A percentile compares a stretch with the other conserved stretches of the same genome.
Evolutionary conservation across 306 rosid species (phyloP).

Genomic region (Gillenia trifoliata): DNA sequence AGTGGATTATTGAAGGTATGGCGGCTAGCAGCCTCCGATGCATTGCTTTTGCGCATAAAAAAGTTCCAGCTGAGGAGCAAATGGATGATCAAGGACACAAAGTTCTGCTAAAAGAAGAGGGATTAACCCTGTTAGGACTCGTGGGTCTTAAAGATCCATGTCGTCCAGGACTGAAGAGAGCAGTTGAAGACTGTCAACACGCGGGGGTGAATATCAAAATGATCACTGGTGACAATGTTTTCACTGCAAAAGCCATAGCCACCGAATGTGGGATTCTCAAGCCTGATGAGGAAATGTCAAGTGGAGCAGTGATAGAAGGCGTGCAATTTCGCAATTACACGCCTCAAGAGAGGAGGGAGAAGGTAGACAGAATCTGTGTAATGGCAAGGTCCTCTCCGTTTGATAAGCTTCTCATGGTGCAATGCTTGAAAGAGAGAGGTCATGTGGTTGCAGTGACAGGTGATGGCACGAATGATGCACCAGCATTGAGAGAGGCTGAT

Average conservation of each 20-base stretch:
- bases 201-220: constrained; percentile 32
- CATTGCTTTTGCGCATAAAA: constrained; percentile 35
- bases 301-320: neutral
- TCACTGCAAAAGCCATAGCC: constrained; percentile 35
- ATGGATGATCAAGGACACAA: neutral
- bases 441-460: neutral
- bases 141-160: constrained; percentile 37
- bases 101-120: constrained; percentile 10
- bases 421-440: neutral
- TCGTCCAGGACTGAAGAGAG: constrained; percentile 24
- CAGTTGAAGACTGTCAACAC: constrained; percentile 25
- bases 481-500: constrained; percentile 35
- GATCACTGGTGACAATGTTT: constrained; percentile 39
- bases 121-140: constrained; percentile 21
- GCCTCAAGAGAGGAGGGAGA: neutral
- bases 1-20: constrained; percentile 34
- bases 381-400: neutral
- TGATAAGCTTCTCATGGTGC: neutral
- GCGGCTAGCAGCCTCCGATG: constrained; percentile 35
- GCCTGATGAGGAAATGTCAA: neutral
- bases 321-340: neutral
- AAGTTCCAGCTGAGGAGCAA: neutral
- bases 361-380: neutral
- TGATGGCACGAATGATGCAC: neutral
- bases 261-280: constrained; percentile 37